A percentile compares a stretch with the other conserved stretches of the same genome.
Conservation (phyloP, 179 eudicot genomes). For the Drosera spatulata region DNA sequence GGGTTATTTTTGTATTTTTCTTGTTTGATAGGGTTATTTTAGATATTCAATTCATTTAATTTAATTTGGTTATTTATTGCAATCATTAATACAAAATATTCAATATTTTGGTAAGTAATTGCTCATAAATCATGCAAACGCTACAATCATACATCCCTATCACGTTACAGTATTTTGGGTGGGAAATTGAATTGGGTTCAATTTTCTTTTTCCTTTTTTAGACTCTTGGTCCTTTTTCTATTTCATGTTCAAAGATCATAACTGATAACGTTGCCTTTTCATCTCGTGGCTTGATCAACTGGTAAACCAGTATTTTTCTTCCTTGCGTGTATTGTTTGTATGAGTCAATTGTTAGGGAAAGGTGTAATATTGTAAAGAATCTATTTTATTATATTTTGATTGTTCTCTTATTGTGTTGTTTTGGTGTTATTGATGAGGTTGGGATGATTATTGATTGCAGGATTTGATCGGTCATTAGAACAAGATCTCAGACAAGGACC, state of each 20-base stretch:
- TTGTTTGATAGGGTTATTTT: no score
- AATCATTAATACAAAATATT: no score
- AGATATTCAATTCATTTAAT: no score
- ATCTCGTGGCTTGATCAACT: background rate
- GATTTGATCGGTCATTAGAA: slow-evolving; percentile 21
- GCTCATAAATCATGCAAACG: no score
- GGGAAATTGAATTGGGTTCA: background rate
- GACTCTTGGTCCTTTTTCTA: background rate
- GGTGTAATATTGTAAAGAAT: background rate
- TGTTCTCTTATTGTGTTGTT: background rate
- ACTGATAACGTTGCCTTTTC: background rate
- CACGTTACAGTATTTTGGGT: no score
- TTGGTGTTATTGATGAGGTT: background rate
- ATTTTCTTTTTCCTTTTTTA: background rate
- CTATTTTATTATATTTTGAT: background rate
- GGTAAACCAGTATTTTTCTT: background rate
- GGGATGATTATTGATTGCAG: background rate
- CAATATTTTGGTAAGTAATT: no score
- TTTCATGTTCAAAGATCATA: background rate
- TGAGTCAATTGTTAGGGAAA: background rate
- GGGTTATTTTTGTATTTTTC: no score
- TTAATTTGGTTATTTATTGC: no score
- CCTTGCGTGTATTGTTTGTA: background rate
- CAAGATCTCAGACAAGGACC: slow-evolving; percentile 59
- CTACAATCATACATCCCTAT: no score